phyloP scores from a whole-genome alignment of 23 red algal species.

The Gracilariopsis chorda region DNA sequence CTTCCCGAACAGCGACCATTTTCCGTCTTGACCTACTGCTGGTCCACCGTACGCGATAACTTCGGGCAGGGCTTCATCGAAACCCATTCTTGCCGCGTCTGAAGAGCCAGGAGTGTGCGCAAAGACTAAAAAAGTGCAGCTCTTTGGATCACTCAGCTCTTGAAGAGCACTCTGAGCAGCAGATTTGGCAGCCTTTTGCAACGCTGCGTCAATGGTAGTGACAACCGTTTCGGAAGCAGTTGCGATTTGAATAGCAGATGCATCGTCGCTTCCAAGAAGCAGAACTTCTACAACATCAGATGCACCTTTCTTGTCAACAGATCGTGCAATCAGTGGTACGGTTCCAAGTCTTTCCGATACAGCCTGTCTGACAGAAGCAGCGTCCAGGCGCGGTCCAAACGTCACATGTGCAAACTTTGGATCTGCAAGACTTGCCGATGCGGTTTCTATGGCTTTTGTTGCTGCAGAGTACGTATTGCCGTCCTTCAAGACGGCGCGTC shows the following conservation, averaged over 20 bases:
- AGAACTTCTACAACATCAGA: constrained; percentile 53
- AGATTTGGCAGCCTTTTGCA: background rate
- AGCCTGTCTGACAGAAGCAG: background rate
- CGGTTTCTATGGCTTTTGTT: background rate
- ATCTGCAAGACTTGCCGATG: background rate
- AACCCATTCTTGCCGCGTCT: constrained; percentile 26
- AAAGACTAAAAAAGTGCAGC: constrained; percentile 47
- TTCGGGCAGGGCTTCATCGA: constrained; percentile 22
- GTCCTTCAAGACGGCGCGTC: background rate
- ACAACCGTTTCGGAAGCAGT: background rate
- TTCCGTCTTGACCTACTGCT: background rate
- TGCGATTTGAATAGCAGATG: background rate
- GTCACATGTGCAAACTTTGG: constrained; percentile 34
- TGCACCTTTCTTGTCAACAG: constrained; percentile 62
- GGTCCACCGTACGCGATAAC: constrained; percentile 66
- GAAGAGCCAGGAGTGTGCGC: constrained; percentile 11
- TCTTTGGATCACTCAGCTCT: background rate
- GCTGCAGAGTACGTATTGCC: constrained; percentile 13
- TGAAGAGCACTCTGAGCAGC: background rate
- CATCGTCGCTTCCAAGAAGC: constrained; percentile 15
- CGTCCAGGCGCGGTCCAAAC: constrained; percentile 4
- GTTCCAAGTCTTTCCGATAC: background rate
- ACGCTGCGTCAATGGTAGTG: background rate
- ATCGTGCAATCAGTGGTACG: constrained; percentile 21
- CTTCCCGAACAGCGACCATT: background rate